phyloP scores from a whole-genome alignment of 2,329 filamentous ascomycete genomes.

The Aspergillus latus region DNA sequence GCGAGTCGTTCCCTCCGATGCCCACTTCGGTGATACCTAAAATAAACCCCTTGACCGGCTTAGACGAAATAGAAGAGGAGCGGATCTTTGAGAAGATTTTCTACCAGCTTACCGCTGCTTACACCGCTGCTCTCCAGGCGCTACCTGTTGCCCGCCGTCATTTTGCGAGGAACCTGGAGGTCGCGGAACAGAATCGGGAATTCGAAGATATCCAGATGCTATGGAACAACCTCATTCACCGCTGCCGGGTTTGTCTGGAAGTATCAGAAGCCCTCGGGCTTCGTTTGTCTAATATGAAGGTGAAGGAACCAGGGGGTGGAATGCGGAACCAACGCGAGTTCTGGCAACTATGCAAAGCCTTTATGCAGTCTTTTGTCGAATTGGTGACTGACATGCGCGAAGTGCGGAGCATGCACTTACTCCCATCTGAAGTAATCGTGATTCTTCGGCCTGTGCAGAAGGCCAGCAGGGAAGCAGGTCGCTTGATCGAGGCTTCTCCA shows the following conservation, averaged over 20 bases:
- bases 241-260: slow-evolving; percentile 68
- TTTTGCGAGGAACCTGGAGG: slow-evolving; percentile 63
- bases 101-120: slow-evolving; percentile 69
- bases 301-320: slow-evolving; percentile 77
- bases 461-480: slow-evolving; percentile 75
- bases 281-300: slow-evolving; percentile 74
- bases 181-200: slow-evolving; percentile 60
- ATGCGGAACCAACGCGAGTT: slow-evolving; percentile 59
- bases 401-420: slow-evolving; percentile 48
- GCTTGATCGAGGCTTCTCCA: slow-evolving; percentile 66
- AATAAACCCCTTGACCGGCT: slow-evolving; percentile 58
- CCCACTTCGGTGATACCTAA: slow-evolving; percentile 49
- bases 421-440: slow-evolving; percentile 66
- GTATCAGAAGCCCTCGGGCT: slow-evolving; percentile 71
- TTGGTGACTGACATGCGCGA: slow-evolving; percentile 49
- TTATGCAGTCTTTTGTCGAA: slow-evolving; percentile 51
- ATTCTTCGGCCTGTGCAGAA: slow-evolving; percentile 79
- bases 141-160: slow-evolving; percentile 70
- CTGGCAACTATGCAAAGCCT: slow-evolving; percentile 68
- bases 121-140: slow-evolving; percentile 69
- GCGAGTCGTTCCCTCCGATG: slow-evolving; percentile 68
- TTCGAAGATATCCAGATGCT: slow-evolving; percentile 61
- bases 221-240: slow-evolving; percentile 70
- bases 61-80: slow-evolving; percentile 71
- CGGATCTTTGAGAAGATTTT: slow-evolving; percentile 80